Conservation (phyloP, 2,329 filamentous ascomycete genomes). For the Colletotrichum sp. region DNA sequence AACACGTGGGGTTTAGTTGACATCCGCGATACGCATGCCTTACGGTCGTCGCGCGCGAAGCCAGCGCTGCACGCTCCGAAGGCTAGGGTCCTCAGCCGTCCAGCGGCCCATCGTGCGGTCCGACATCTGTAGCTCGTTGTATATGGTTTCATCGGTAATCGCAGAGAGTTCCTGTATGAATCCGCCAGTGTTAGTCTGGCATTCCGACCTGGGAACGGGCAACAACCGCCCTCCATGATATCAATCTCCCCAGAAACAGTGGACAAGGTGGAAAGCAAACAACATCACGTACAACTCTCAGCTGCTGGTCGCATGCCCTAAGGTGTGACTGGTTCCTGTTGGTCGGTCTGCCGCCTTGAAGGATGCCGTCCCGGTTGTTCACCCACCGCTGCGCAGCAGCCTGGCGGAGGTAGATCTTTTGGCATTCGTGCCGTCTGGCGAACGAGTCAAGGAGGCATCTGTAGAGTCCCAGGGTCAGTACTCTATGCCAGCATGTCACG, state of each 20-base stretch:
- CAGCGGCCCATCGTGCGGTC: conserved; percentile 64
- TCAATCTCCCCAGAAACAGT: neutral
- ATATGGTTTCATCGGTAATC: conserved; percentile 65
- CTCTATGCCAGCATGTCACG: neutral
- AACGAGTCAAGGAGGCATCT: conserved; percentile 64
- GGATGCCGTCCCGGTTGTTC: conserved; percentile 55
- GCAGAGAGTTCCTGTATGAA: conserved; percentile 58
- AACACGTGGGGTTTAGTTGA: neutral
- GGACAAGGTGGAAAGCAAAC: neutral
- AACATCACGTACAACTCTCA: conserved; percentile 56
- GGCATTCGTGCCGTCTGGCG: conserved; percentile 65
- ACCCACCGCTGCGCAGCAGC: conserved; percentile 65
- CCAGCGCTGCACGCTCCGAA: conserved; percentile 64
- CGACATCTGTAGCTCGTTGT: conserved; percentile 56
- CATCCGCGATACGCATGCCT: neutral
- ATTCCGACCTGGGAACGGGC: neutral
- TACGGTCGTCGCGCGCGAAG: conserved; percentile 46
- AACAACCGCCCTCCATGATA: neutral
- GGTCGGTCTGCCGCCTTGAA: conserved; percentile 56
- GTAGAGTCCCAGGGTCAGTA: conserved; percentile 26
- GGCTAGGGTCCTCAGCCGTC: conserved; percentile 66
- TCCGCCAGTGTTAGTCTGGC: neutral
- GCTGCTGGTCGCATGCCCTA: conserved; percentile 58
- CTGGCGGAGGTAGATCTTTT: conserved; percentile 69
- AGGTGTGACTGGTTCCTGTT: conserved; percentile 54